Evolutionary conservation across 768 basidiomycete species (phyloP).

Genomic region (Phylloporus rhodoxanthus): DNA sequence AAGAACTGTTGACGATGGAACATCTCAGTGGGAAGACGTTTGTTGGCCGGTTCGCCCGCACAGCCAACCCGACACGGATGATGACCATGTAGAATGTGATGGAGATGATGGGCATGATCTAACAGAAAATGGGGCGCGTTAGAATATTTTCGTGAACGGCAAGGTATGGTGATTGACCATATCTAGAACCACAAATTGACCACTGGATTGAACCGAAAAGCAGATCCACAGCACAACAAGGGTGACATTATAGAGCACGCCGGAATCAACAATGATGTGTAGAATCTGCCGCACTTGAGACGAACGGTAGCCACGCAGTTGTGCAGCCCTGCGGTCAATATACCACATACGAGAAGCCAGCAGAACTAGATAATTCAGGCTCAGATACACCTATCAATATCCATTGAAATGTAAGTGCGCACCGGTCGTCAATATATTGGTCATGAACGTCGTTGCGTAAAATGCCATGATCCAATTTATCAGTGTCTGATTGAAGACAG

Average conservation of each 20-base stretch:
- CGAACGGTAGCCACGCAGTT: conserved; percentile 4
- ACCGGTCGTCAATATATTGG: conserved; percentile 30
- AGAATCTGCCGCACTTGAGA: conserved; percentile 9
- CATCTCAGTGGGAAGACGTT: not conserved
- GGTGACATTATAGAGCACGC: conserved; percentile 32
- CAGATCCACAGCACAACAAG: conserved; percentile 28
- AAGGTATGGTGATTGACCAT: conserved; percentile 16
- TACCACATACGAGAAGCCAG: conserved; percentile 25
- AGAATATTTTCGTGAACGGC: not conserved
- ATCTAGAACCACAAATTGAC: conserved; percentile 31
- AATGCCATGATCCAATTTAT: conserved; percentile 31
- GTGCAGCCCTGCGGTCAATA: conserved; percentile 17
- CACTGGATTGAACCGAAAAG: conserved; percentile 24
- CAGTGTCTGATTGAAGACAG: conserved; percentile 20
- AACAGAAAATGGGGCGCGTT: not conserved
- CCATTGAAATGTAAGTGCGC: not conserved
- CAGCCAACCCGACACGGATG: conserved; percentile 6
- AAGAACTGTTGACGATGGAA: too few relatives aligned
- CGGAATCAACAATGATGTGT: conserved; percentile 31
- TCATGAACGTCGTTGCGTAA: conserved; percentile 26
- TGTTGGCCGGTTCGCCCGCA: not conserved
- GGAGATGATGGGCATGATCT: conserved; percentile 12
- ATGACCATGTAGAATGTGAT: conserved; percentile 19
- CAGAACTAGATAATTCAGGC: conserved; percentile 9
- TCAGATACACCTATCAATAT: not conserved